Conservation (phyloP, 306 rosid species). For the Biancaea sappan region DNA sequence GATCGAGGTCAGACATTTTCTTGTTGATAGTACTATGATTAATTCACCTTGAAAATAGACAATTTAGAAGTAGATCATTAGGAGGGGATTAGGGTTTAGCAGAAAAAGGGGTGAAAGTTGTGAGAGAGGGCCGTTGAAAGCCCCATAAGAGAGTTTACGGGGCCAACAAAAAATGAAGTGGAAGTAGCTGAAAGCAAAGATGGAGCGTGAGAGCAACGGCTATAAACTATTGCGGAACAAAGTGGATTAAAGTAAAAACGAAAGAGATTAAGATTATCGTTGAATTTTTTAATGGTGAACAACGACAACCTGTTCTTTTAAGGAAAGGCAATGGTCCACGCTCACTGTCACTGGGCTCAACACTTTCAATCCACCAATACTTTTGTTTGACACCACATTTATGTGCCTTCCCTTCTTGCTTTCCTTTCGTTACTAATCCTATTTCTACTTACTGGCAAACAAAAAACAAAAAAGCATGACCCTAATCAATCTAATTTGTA, state of each 20-base stretch:
- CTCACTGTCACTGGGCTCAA: too few species aligned
- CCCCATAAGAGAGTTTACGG: background rate
- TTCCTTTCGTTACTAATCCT: background rate
- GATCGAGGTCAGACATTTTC: slow-evolving; percentile 45
- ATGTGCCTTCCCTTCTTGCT: too few species aligned
- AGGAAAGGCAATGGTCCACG: background rate
- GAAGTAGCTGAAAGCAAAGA: slow-evolving; percentile 4
- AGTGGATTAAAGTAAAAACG: background rate
- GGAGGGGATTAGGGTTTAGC: background rate
- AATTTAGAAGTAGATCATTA: background rate
- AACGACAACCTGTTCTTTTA: background rate
- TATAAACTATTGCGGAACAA: background rate
- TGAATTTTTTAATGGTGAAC: background rate
- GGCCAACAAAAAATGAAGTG: background rate
- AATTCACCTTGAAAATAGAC: background rate
- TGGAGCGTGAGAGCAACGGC: slow-evolving; percentile 22
- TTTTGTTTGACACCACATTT: too few species aligned
- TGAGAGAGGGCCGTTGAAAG: background rate
- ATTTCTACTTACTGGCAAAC: background rate
- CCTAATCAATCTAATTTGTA: too few species aligned
- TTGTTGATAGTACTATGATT: background rate
- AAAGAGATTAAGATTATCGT: background rate
- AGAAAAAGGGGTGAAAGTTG: background rate
- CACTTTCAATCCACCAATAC: too few species aligned
- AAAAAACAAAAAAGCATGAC: too few species aligned